Percentiles rank a stretch among this genome's conserved stretches.
phyloP scores from a whole-genome alignment of 768 basidiomycete species.

The Lactarius hengduanensis region DNA sequence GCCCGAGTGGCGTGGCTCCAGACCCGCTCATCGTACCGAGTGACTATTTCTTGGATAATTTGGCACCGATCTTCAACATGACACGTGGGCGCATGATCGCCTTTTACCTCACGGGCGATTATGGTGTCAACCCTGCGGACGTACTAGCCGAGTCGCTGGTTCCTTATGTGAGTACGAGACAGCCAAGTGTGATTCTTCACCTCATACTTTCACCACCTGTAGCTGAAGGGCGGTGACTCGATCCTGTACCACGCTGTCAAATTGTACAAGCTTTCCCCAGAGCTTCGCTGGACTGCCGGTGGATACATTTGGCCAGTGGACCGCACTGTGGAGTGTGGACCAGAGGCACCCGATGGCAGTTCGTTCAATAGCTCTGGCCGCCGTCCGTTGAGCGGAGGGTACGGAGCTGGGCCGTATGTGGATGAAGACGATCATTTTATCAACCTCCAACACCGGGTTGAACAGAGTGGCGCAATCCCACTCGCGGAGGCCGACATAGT shows the following conservation, averaged over 20 bases:
- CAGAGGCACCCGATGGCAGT: slow-evolving; percentile 42
- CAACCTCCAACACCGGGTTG: slow-evolving; percentile 52
- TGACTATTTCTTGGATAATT: slow-evolving; percentile 67
- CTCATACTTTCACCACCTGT: slow-evolving; percentile 12
- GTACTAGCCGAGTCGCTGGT: slow-evolving; percentile 67
- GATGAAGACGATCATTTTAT: slow-evolving; percentile 34
- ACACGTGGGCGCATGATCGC: slow-evolving; percentile 70
- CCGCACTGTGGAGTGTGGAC: slow-evolving; percentile 58
- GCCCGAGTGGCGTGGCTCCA: slow-evolving; percentile 47
- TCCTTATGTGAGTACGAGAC: slow-evolving; percentile 53
- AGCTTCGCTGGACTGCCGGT: slow-evolving; percentile 79
- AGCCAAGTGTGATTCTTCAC: neutral
- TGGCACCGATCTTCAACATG: slow-evolving; percentile 70
- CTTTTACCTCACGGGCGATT: slow-evolving; percentile 68
- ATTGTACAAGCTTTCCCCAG: slow-evolving; percentile 69
- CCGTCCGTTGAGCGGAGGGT: slow-evolving; percentile 46
- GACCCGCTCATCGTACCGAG: slow-evolving; percentile 71
- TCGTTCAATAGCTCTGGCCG: slow-evolving; percentile 34
- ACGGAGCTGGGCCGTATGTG: slow-evolving; percentile 43
- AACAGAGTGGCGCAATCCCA: slow-evolving; percentile 66
- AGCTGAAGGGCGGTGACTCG: slow-evolving; percentile 79
- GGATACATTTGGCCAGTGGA: slow-evolving; percentile 81
- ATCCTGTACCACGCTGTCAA: slow-evolving; percentile 75
- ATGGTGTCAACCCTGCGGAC: slow-evolving; percentile 68
- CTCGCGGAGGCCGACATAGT: slow-evolving; percentile 62